Evolutionary conservation across 1,284 basidiomycete genomes (phyloP).

Genomic region (Boletus hoseneyae): DNA sequence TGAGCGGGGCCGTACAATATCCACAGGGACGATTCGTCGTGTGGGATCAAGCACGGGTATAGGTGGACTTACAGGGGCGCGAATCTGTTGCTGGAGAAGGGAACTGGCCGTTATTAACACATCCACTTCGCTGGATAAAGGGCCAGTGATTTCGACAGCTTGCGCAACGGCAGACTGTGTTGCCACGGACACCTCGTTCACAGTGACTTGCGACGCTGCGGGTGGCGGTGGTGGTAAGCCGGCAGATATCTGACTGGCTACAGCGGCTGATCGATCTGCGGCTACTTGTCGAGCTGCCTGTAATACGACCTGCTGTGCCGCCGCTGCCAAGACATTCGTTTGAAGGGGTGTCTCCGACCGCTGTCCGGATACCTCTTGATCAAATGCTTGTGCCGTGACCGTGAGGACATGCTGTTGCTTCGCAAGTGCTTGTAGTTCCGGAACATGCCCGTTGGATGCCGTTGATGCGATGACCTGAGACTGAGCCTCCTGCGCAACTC

Average conservation of each 20-base stretch:
- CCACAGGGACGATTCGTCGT: constrained; percentile 27
- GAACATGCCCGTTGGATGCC: constrained; percentile 41
- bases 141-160: constrained; percentile 40
- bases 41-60: constrained; percentile 27
- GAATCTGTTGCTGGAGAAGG: constrained; percentile 34
- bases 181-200: constrained; percentile 72
- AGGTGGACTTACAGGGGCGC: constrained; percentile 30
- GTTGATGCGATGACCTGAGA: constrained; percentile 57
- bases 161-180: constrained; percentile 54
- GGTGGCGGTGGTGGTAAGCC: constrained; percentile 38
- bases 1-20: constrained; percentile 29
- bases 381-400: constrained; percentile 71
- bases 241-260: constrained; percentile 38
- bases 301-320: constrained; percentile 74
- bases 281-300: constrained; percentile 71
- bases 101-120: constrained; percentile 35
- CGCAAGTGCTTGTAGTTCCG: constrained; percentile 61
- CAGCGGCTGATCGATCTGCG: constrained; percentile 48
- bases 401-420: constrained; percentile 79
- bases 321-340: constrained; percentile 55
- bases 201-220: constrained; percentile 60
- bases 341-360: constrained; percentile 44
- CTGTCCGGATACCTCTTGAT: constrained; percentile 58
- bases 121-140: constrained; percentile 36
- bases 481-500: constrained; percentile 69